A percentile compares a stretch with the other conserved stretches of the same genome.
Conservation (phyloP, 192 early-diverging fungal species). For the Coemansia sp. region DNA sequence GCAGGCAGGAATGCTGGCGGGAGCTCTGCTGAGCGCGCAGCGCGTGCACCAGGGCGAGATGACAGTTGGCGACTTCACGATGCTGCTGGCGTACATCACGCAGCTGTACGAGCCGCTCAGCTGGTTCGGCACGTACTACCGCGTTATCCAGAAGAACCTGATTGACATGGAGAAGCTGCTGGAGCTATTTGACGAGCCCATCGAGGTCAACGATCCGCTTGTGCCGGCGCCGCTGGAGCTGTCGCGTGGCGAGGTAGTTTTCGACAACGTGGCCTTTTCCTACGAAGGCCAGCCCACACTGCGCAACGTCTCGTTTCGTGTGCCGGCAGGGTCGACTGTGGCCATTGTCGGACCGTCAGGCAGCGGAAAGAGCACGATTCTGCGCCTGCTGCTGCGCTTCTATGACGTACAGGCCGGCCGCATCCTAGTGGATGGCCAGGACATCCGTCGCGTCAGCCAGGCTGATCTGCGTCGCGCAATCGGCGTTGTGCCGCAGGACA, state of each 20-base stretch:
- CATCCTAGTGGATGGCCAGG: conserved; percentile 82
- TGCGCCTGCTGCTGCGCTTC: conserved; percentile 85
- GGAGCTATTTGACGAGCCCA: conserved; percentile 61
- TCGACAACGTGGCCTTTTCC: conserved; percentile 66
- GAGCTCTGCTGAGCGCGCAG: conserved; percentile 82
- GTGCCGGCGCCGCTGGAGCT: conserved; percentile 29
- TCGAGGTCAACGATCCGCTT: conserved; percentile 44
- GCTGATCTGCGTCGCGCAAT: conserved; percentile 70
- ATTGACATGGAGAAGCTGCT: conserved; percentile 99
- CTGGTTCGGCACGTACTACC: conserved; percentile 94
- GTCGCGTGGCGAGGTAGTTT: conserved; percentile 58
- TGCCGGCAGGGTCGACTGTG: conserved; percentile 48
- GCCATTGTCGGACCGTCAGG: conserved; percentile 57
- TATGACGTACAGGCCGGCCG: conserved; percentile 83
- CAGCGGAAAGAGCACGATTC: conserved; percentile 76
- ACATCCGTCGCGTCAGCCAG: conserved; percentile 67
- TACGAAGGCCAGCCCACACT: conserved; percentile 61
- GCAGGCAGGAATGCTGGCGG: conserved; percentile 77
- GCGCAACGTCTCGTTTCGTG: conserved; percentile 48
- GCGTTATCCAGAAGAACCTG: conserved; percentile 91
- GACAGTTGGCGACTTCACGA: conserved; percentile 83
- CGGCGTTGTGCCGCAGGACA: conserved; percentile 95
- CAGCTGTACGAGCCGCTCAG: conserved; percentile 90
- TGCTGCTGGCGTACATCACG: conserved; percentile 82
- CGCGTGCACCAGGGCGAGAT: conserved; percentile 72